Base-by-base conservation (phyloP, 768 basidiomycete genomes). In the Lentinus tigrinus region DNA sequence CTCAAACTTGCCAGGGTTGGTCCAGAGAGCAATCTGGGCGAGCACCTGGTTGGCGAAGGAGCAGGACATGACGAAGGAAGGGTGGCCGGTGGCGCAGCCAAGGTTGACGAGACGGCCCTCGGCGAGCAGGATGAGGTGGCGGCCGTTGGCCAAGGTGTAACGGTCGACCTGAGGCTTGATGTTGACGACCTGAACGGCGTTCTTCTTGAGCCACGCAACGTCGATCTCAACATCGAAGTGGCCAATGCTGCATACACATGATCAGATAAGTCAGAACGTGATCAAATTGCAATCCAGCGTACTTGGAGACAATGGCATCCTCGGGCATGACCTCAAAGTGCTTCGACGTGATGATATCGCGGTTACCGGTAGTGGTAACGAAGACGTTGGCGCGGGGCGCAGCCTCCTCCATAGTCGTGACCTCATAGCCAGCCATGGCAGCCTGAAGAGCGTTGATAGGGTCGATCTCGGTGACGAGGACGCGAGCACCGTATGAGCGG, bases 371-470 rank as follows among this genome's bases (percentile, higher is more conserved):
- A 69, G 95, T 97, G 67, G 97, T 98, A 61, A 99, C 94, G 67
- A 99, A 97, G 71, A 99, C 74, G 76, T 98, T 98, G 61, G 84
- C 73, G 36, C 90, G 87, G 58, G 85, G 81, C 44, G 96, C 97
- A 63, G 93, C 94, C 37, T 97, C 95, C 70, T 99, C 96, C 95
- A 99, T 98, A 54, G 95, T 98, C 58, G 89, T 89, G 58, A 99
- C 96, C 75, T 99, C 96, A 74, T 95, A 99, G 56, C 97, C 97
- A 69, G 94, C 95, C 97, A 99, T 99, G 54, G 95, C 96, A 66
- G 97, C 97, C 75, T 99, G 97, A 58, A 99, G 89, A 49, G 96
- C 97, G 74, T 99, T 99, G 88, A 99, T 99, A 63, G 97, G 97
- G 77, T 99, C 97, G 72, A 99, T 97, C 75, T 99, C 97, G 63